Evolutionary conservation across 441 rosid genomes (phyloP), one percentile per base, ranked within the genome.

Genomic region (Erodium moschatum): DNA sequence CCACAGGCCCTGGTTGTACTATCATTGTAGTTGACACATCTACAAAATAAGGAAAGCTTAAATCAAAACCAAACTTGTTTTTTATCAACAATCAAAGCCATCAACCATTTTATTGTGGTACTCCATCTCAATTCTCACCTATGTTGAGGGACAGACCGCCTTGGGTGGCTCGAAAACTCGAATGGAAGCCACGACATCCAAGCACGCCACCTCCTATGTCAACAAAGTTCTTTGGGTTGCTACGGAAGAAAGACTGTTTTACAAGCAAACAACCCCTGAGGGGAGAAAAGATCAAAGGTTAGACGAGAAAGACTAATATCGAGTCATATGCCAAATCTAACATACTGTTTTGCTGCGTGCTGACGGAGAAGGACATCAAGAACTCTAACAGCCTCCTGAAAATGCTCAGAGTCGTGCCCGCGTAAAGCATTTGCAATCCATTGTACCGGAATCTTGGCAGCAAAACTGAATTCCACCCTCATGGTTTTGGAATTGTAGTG

Each of bases 1-100:
- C 70, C 7, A 91, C 80, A 3, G 94, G 90, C 52, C 92, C 96
- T 61, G 96, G 96, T 79, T 84, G 87, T 67, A 91, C 80, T 52
- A 87, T 89, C 96, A 89, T 91, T 19, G 93, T 91, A 3, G 96
- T 91, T 0, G 96, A 89, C 2, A 85, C 96, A 79, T 91, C 96
- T 54, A 18, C 61, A 54, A 18, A 18, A 0, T 16, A 54, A 0
- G 24, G 9, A 38, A 38, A 5, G 38, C 42, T 5, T 38, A 0
- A 38, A 38, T 38, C 9, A 38, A 6, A 5, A 38, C 42, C 42
- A 38, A 38, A 38, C 27, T 5, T 5, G 0, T 24, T 38, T 38
- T 38, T 38, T 6, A 38, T 38, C 11, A 54, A 6, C 61, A 5
- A 18, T 54, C n/a, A n/a, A n/a, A n/a, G n/a, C n/a, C n/a, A n/a